Conservation (phyloP, 192 early-diverging fungal genomes). For the Coemansia brasiliensis region DNA sequence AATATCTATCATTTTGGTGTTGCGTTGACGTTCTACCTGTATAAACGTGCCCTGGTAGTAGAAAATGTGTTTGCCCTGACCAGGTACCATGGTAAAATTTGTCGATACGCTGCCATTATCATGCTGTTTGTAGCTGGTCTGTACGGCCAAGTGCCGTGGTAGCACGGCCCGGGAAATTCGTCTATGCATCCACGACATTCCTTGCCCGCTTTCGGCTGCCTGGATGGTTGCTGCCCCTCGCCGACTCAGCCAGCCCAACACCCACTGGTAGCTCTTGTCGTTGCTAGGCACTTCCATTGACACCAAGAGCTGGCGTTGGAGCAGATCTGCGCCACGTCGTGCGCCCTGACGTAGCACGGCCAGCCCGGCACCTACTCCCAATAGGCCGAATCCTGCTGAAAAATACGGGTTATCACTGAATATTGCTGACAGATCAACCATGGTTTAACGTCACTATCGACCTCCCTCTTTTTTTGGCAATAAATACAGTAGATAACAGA, state of each 20-base stretch:
- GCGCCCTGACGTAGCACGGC: conserved; percentile 75
- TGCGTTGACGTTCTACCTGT: conserved; percentile 77
- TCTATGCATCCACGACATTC: conserved; percentile 53
- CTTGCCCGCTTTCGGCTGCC: conserved; percentile 11
- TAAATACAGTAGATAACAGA: no score
- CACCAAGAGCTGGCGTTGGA: conserved; percentile 78
- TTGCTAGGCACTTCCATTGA: conserved; percentile 93
- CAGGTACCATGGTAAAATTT: conserved; percentile 85
- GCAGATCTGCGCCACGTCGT: conserved; percentile 64
- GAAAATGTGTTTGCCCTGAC: conserved; percentile 88
- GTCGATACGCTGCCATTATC: conserved; percentile 88
- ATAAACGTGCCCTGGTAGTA: conserved; percentile 80
- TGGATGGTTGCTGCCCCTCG: conserved; percentile 32
- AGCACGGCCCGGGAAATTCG: conserved; percentile 54
- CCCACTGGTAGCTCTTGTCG: conserved; percentile 92
- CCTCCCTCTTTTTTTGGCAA: no score
- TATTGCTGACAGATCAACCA: conserved; percentile 57
- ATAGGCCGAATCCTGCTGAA: conserved; percentile 89
- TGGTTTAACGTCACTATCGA: conserved; percentile 7
- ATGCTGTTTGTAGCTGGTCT: conserved; percentile 83
- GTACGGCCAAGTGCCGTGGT: conserved; percentile 78
- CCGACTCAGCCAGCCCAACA: conserved; percentile 84
- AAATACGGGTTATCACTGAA: conserved; percentile 85
- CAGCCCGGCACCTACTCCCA: conserved; percentile 83
- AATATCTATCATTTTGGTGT: conserved; percentile 87